These are phyloP conservation scores for Fusarium robinianum DNA, from an alignment of 2,329 filamentous ascomycete genomes.

Conservation along the genomic window DNA sequence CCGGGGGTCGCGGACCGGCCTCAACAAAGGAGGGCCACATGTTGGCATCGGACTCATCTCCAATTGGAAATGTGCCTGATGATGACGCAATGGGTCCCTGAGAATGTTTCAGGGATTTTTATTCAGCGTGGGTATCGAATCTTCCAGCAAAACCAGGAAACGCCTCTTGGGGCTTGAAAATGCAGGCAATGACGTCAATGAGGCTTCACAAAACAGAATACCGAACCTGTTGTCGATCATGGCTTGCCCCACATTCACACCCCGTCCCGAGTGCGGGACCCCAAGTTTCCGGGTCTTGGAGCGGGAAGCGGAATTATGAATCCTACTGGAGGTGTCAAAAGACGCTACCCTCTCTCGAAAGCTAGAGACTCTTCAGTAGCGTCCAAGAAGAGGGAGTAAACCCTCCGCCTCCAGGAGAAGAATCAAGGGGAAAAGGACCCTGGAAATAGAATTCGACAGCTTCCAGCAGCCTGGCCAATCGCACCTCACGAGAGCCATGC, in stretches of 20 bases:
- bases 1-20: too few species aligned
- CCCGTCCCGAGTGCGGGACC: constrained; percentile 8
- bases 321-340: background rate
- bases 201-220: constrained; percentile 16
- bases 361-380: background rate
- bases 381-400: constrained; percentile 30
- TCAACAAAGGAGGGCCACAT: too few species aligned
- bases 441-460: constrained; percentile 8
- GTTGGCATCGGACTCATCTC: too few species aligned
- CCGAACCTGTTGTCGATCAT: constrained; percentile 21
- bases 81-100: too few species aligned
- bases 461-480: constrained; percentile 7
- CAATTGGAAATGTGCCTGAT: too few species aligned
- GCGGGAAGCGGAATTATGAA: background rate
- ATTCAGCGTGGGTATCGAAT: too few species aligned
- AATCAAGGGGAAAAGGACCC: constrained; percentile 1
- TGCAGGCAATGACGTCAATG: constrained; percentile 33
- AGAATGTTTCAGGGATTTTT: too few species aligned
- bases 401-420: constrained; percentile 18
- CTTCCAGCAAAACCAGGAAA: too few species aligned
- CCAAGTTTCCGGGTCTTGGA: constrained; percentile 14
- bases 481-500: background rate
- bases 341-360: too few species aligned
- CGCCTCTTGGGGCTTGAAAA: too few species aligned
- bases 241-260: constrained; percentile 11